Base-by-base conservation (phyloP, 2,329 filamentous ascomycete species). In the Xylariaceae sp. region DNA sequence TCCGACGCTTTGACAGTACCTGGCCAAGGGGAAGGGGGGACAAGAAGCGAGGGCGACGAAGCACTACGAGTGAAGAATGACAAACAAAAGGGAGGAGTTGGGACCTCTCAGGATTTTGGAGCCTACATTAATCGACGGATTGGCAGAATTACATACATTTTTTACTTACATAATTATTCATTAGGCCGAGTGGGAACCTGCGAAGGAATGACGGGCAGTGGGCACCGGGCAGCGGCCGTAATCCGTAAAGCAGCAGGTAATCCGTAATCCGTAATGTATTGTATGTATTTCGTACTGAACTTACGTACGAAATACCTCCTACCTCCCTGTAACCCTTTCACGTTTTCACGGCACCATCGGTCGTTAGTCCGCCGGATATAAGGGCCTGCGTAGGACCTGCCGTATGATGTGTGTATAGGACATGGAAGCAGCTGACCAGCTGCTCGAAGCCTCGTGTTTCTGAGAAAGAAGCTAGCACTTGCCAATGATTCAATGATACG, bases 401-500 rank as follows among this genome's bases (percentile, higher is more conserved):
- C 48, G 23, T 18, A 7, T 23, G 9, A 30, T 50, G 11, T 10
- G 11, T 10, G 18, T 47, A 41, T 45, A 47, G 34, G 34, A 5
- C n/a, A 55, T 48, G 47, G 58, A 58, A 58, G 50, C 50, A 59
- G 61, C 61, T 59, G 56, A 57, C 56, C 61, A 57, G 61, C 58
- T 56, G 56, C 59, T 52, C 34, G 51, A 49, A 61, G 61, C 56
- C 59, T 63, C 61, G 61, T 63, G 61, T 63, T 61, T 55, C 35
- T n/a, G 41, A n/a, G 41, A 45, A 45, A 4, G 41, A 45, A n/a
- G 41, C 41, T 45, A 45, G 1, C 13, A 45, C 41, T 13, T n/a
- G 41, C 11, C 13, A 45, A 45, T 45, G 37, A 45, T 13, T 15
- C 10, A 45, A 45, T 45, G 10, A 41, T 41, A 41, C 37, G 37